A percentile compares a stretch with the other conserved stretches of the same genome.
These are phyloP conservation scores for Lentinula raphanica DNA, from an alignment of 768 basidiomycete species.

Conservation along the genomic window DNA sequence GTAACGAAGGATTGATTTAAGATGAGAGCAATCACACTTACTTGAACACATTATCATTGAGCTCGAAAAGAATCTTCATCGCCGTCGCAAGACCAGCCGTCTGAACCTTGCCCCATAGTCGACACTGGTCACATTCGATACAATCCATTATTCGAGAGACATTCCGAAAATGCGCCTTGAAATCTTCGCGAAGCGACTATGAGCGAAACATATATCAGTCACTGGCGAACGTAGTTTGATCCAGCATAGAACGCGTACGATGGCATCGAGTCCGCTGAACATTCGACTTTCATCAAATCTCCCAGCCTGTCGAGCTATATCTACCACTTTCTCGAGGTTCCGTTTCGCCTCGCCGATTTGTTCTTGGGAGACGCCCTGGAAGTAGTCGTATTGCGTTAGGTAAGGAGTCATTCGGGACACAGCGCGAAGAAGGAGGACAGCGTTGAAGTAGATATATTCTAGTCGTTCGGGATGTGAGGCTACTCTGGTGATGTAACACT, in stretches of 20 bases:
- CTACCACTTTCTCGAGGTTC: conserved; percentile 38
- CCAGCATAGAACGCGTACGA: conserved; percentile 32
- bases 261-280: conserved; percentile 72
- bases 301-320: conserved; percentile 42
- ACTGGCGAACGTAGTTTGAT: background rate
- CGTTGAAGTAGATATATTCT: conserved; percentile 79
- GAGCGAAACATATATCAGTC: background rate
- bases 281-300: conserved; percentile 68
- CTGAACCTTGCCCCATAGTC: conserved; percentile 97
- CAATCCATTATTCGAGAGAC: conserved; percentile 98
- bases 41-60: conserved; percentile 87
- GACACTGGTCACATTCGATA: conserved; percentile 97
- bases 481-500: conserved; percentile 72
- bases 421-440: conserved; percentile 66
- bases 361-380: conserved; percentile 35
- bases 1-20: no score
- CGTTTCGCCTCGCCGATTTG: conserved; percentile 37
- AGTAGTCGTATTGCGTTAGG: conserved; percentile 60
- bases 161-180: conserved; percentile 97
- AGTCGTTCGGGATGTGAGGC: conserved; percentile 84
- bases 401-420: conserved; percentile 62
- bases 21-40: no score
- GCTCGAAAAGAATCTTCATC: conserved; percentile 91
- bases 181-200: conserved; percentile 92
- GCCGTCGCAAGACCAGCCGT: conserved; percentile 95